Evolutionary conservation across 257 asterid genomes (phyloP).

Genomic region (Solanum verrucosum): DNA sequence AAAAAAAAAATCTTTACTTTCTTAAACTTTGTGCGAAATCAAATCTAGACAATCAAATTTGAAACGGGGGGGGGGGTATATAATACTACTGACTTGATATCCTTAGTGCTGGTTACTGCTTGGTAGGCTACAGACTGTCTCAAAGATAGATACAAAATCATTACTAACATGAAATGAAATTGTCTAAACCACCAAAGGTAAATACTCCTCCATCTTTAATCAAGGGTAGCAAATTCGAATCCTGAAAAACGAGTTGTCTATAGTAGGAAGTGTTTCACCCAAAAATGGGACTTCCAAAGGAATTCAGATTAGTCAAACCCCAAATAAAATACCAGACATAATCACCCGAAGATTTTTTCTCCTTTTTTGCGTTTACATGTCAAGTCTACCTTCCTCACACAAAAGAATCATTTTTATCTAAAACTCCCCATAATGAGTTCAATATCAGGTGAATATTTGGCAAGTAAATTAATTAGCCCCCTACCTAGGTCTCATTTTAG

Average conservation of each 20-base stretch:
- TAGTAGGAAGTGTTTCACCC: not conserved
- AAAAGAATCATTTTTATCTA: not conserved
- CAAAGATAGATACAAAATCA: not conserved
- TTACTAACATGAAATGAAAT: not conserved
- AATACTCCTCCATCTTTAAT: not conserved
- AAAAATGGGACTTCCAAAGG: not conserved
- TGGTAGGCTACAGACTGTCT: not conserved
- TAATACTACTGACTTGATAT: not conserved
- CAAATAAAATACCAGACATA: not conserved
- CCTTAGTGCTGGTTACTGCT: not conserved
- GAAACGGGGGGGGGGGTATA: too few relatives aligned
- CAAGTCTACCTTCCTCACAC: not conserved
- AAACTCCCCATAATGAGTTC: not conserved
- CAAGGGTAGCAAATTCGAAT: not conserved
- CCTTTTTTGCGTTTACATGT: not conserved
- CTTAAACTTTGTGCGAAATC: too few relatives aligned
- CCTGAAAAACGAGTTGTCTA: not conserved
- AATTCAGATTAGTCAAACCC: not conserved
- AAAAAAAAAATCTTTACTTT: too few relatives aligned
- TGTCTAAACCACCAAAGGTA: not conserved
- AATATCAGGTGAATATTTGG: not conserved
- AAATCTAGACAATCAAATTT: too few relatives aligned
- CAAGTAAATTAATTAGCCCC: not conserved
- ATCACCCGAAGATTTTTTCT: not conserved
- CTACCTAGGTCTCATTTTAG: not conserved